A percentile compares a stretch with the other conserved stretches of the same genome.
phyloP scores from a whole-genome alignment of 169 alveolate species.

The Eimeria necatrix region DNA sequence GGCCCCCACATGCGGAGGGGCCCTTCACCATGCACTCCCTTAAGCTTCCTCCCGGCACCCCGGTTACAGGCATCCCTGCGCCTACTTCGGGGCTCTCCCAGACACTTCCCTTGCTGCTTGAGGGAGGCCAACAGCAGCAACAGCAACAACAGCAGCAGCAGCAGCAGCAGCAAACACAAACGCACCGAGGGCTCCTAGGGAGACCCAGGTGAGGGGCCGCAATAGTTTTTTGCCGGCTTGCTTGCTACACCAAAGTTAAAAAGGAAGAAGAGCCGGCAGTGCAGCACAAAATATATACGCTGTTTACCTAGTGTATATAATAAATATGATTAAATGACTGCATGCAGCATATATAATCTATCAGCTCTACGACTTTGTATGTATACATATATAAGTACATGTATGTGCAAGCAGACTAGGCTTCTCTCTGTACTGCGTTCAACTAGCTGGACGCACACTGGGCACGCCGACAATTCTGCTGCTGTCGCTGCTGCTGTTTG shows the following conservation, averaged over 20 bases:
- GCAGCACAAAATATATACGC: no score
- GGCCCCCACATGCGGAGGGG: background rate
- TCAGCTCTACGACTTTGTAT: no score
- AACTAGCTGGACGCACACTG: background rate
- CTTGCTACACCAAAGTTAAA: no score
- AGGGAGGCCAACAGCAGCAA: background rate
- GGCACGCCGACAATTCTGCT: background rate
- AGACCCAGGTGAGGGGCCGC: slow-evolving; percentile 31
- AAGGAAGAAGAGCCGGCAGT: no score
- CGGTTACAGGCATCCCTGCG: background rate
- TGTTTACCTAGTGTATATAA: no score
- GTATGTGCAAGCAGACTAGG: background rate
- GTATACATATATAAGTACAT: background rate
- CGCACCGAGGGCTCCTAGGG: slow-evolving; percentile 2
- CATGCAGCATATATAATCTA: no score
- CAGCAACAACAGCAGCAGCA: slow-evolving; percentile 20
- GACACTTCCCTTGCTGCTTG: slow-evolving; percentile 25
- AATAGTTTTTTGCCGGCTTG: background rate
- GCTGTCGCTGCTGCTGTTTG: background rate
- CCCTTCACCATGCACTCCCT: background rate
- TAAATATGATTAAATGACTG: no score
- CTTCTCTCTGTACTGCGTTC: background rate
- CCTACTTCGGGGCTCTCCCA: slow-evolving; percentile 7
- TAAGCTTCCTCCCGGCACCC: background rate
- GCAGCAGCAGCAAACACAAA: slow-evolving; percentile 1